Evolutionary conservation across 306 rosid species (phyloP).

Genomic region (Parietaria judaica): DNA sequence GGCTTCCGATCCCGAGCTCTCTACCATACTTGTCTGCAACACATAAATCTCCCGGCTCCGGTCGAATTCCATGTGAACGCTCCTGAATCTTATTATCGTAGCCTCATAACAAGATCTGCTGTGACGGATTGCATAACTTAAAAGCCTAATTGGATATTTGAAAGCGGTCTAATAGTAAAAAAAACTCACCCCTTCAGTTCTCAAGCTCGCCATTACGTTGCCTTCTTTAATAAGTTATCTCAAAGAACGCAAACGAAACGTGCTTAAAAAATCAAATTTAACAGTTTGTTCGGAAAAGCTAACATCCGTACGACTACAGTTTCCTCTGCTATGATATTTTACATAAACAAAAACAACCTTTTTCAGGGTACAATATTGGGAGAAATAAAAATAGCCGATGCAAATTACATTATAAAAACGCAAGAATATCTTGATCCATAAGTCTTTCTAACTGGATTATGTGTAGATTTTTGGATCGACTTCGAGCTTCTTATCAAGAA

Average conservation of each 20-base stretch:
- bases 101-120: no score
- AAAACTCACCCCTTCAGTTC: no score
- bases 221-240: no score
- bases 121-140: no score
- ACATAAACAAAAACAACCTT: constrained; percentile 3
- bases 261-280: no score
- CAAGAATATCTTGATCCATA: neutral
- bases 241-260: no score
- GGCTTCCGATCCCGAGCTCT: constrained; percentile 66
- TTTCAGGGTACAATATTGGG: neutral
- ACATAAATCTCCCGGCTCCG: constrained; percentile 2
- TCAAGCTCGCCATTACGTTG: no score
- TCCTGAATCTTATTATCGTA: no score
- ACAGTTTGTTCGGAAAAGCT: neutral
- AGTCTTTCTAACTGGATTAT: constrained; percentile 17
- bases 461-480: constrained; percentile 15
- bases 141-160: no score
- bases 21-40: constrained; percentile 57
- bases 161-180: no score
- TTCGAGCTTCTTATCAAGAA: constrained; percentile 1
- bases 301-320: neutral
- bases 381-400: neutral
- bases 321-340: constrained; percentile 2
- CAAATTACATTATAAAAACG: constrained; percentile 6
- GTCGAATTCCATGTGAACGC: no score